Conservation (phyloP, 1,284 basidiomycete species). For the Sporisorium scitamineum region DNA sequence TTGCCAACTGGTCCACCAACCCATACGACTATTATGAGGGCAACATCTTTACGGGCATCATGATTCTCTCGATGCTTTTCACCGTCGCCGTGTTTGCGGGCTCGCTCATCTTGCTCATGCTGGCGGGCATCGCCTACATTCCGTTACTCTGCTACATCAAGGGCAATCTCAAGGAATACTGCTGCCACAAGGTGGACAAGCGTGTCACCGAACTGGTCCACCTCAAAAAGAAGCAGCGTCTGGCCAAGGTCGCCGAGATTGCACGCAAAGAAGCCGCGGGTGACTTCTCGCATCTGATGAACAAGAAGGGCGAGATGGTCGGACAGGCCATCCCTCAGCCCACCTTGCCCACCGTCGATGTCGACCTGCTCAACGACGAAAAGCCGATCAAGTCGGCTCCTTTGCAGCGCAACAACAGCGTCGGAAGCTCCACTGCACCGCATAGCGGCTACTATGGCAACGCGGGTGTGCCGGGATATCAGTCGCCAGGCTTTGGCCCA, state of each 20-base stretch:
- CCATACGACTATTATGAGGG: conserved; percentile 76
- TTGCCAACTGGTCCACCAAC: conserved; percentile 76
- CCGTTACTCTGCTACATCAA: conserved; percentile 94
- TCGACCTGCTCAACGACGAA: conserved; percentile 83
- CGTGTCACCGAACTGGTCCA: conserved; percentile 92
- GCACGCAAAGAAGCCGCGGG: conserved; percentile 91
- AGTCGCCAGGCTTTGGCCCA: conserved; percentile 33
- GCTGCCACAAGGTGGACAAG: conserved; percentile 98
- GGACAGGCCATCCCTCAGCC: conserved; percentile 90
- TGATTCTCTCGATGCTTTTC: conserved; percentile 89
- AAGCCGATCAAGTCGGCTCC: conserved; percentile 25
- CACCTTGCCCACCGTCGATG: conserved; percentile 88
- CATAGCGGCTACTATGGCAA: conserved; percentile 37
- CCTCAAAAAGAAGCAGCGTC: conserved; percentile 86
- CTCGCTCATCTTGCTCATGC: conserved; percentile 82
- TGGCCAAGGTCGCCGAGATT: conserved; percentile 82
- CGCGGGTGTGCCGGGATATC: conserved; percentile 14
- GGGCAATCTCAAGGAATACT: conserved; percentile 95
- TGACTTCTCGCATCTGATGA: conserved; percentile 89
- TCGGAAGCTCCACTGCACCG: conserved; percentile 39
- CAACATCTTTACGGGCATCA: conserved; percentile 79
- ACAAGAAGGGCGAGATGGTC: conserved; percentile 88
- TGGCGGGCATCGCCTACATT: conserved; percentile 88
- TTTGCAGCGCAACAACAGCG: conserved; percentile 38
- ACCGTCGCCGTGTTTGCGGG: conserved; percentile 88